phyloP scores from a whole-genome alignment of 441 rosid genomes.

The Jatropha multifida region DNA sequence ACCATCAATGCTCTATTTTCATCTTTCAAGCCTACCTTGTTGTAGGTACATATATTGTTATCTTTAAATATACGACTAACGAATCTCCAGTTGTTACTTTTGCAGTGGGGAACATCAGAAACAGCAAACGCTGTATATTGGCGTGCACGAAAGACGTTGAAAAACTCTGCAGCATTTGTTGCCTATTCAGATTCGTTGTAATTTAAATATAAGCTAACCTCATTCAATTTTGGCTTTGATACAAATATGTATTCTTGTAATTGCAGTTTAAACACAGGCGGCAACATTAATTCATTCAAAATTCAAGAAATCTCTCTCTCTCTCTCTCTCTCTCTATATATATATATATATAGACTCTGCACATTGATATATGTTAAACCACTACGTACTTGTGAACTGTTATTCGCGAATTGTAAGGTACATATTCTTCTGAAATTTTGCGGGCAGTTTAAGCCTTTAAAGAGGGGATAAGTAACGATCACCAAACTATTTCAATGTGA shows the following conservation, averaged over 20 bases:
- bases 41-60: background rate
- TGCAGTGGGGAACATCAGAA: constrained; percentile 85
- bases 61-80: background rate
- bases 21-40: too few relatives aligned
- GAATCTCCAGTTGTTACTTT: constrained; percentile 4
- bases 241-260: background rate
- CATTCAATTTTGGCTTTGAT: constrained; percentile 30
- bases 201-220: background rate
- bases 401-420: background rate
- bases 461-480: too few relatives aligned
- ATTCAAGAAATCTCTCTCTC: background rate
- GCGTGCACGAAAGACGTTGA: constrained; percentile 77
- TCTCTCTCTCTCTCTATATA: too few relatives aligned
- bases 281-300: background rate
- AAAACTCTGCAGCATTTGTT: constrained; percentile 37
- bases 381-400: too few relatives aligned
- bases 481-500: too few relatives aligned
- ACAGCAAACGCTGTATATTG: constrained; percentile 58
- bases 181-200: constrained; percentile 27
- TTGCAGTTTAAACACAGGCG: background rate
- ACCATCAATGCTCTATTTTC: too few relatives aligned
- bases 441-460: too few relatives aligned
- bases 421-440: too few relatives aligned
- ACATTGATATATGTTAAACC: too few relatives aligned
- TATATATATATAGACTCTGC: too few relatives aligned